Evolutionary conservation across 2,329 filamentous ascomycete genomes (phyloP).

Genomic region (Epichloe gansuensis): DNA sequence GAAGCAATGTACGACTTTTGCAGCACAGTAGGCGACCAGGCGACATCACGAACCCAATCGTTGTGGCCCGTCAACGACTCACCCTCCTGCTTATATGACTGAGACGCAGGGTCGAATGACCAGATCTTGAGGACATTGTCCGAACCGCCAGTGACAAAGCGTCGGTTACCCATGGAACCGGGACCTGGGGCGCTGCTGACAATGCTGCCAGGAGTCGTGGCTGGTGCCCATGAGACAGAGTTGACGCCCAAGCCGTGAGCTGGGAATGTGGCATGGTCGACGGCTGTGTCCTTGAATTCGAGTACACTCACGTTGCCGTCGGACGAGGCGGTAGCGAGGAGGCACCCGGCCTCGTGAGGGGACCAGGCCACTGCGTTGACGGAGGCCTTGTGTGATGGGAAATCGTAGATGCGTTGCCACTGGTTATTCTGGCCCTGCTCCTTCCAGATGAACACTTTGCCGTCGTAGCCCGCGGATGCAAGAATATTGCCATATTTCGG

Average conservation of each 20-base stretch:
- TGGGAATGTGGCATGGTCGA: constrained; percentile 79
- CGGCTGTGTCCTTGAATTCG: constrained; percentile 93
- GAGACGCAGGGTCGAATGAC: constrained; percentile 57
- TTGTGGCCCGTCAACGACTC: constrained; percentile 66
- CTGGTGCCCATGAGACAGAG: constrained; percentile 88
- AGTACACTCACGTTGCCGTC: constrained; percentile 90
- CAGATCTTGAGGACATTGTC: constrained; percentile 93
- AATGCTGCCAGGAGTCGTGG: constrained; percentile 70
- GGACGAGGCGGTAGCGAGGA: constrained; percentile 86
- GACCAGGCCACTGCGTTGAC: constrained; percentile 97
- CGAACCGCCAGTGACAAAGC: constrained; percentile 89
- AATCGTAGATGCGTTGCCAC: constrained; percentile 86
- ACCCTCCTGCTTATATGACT: constrained; percentile 49
- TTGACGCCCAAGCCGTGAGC: constrained; percentile 94
- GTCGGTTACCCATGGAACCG: constrained; percentile 52
- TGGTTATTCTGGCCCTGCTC: constrained; percentile 54
- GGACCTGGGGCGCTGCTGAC: constrained; percentile 57
- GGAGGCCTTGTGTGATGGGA: constrained; percentile 83
- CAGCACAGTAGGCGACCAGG: constrained; percentile 90
- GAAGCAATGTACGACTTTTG: constrained; percentile 95
- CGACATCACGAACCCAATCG: constrained; percentile 96
- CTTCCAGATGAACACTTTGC: constrained; percentile 97
- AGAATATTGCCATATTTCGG: constrained; percentile 98
- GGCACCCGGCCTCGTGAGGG: constrained; percentile 89
- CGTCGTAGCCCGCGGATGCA: constrained; percentile 89